A percentile compares a stretch with the other conserved stretches of the same genome.
phyloP scores from a whole-genome alignment of 768 basidiomycete genomes.

The Favolaschia claudopus region DNA sequence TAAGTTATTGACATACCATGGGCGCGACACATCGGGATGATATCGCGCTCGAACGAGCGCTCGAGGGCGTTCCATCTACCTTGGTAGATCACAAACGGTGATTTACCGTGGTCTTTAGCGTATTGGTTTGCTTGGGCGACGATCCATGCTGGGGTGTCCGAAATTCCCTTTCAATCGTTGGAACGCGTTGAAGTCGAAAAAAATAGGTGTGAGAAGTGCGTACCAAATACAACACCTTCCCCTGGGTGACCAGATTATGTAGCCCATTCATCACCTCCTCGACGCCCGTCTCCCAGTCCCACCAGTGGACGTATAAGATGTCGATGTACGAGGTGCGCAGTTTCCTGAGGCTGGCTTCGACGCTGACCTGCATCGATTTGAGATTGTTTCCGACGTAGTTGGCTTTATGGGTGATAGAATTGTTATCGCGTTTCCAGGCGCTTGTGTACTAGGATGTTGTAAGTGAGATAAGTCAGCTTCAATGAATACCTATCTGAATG shows the following conservation, averaged over 20 bases:
- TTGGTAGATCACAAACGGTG: constrained; percentile 55
- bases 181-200: background rate
- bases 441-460: no score
- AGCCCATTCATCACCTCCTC: constrained; percentile 55
- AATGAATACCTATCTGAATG: no score
- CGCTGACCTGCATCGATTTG: constrained; percentile 51
- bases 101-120: constrained; percentile 46
- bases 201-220: background rate
- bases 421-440: no score
- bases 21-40: constrained; percentile 43
- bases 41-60: constrained; percentile 53
- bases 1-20: background rate
- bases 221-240: constrained; percentile 53
- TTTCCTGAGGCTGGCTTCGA: no score
- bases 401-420: constrained; percentile 39
- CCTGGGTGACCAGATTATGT: constrained; percentile 46
- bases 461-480: no score
- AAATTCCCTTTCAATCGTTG: constrained; percentile 29
- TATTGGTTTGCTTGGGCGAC: constrained; percentile 49
- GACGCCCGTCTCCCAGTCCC: constrained; percentile 53
- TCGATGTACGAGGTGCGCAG: constrained; percentile 65
- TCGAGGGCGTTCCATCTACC: constrained; percentile 44
- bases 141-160: constrained; percentile 47
- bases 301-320: constrained; percentile 61
- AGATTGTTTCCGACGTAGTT: constrained; percentile 55